Base-by-base conservation (phyloP, 371 early-diverging fungal genomes). In the Mortierella sp. region DNA sequence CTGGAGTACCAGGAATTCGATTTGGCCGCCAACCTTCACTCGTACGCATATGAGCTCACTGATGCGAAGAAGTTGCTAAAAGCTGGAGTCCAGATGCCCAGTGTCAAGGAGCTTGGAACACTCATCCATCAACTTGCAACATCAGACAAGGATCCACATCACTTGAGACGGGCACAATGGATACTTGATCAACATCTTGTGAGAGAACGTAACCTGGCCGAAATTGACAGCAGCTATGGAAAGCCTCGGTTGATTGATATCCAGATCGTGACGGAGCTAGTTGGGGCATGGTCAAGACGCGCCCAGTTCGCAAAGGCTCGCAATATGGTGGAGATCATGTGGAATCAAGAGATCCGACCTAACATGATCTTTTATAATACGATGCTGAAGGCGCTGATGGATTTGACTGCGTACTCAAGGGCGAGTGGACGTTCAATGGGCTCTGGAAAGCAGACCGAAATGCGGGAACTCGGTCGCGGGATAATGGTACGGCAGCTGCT, bases 311-410 rank as follows among this genome's bases (percentile, higher is more conserved):
- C 22, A 1, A 57, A 37, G 13, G 68, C 66, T 6, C 64, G 61
- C 8, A 37, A 47, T 2, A 56, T 67, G 15, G 34, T 69, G 22
- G 67, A 70, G 17, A 61, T 31, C 5, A 74, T 79, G 74, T 62
- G 67, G 51, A 37, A 57, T 26, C 66, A 54, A 23, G 64, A 34
- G 4, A 49, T 79, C 31, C 61, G 45, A 19, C 80, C 74, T 45
- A 79, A 66, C 66, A 79, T 73, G 80, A n/a, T 64, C 53, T 66
- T 79, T 47, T 79, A 79, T 53, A 79, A 74, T 51, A 70, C 80
- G 8, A 40, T 79, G 10, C 60, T 79, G 31, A 69, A 79, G 53
- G 28, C 70, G 0, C 49, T 79, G 34, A 28, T 79, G 37, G 80
- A 79, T 49, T 53, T 79, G 51, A 35, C 74, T 6, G 74, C 80